Evolutionary conservation across 2,329 filamentous ascomycete species (phyloP).

Genomic region (Dactylonectria estremocensis): DNA sequence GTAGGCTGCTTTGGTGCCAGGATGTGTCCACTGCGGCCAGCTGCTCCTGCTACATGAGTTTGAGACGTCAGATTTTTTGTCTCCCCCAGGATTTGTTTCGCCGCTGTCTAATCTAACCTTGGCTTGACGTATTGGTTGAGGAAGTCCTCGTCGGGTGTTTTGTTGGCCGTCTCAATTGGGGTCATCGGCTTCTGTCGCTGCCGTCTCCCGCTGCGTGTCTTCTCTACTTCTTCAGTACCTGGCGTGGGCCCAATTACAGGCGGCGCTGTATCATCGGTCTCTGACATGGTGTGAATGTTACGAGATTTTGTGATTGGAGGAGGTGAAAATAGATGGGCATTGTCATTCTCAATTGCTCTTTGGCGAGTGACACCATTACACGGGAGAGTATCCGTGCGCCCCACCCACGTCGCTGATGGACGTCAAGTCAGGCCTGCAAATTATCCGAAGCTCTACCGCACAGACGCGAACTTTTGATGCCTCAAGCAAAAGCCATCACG

Average conservation of each 20-base stretch:
- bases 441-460: constrained; percentile 31
- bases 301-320: not conserved
- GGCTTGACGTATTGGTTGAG: constrained; percentile 63
- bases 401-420: not conserved
- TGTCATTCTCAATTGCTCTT: not conserved
- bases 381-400: not conserved
- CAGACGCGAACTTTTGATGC: constrained; percentile 34
- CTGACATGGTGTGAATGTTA: constrained; percentile 28
- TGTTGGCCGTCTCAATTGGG: constrained; percentile 65
- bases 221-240: constrained; percentile 22
- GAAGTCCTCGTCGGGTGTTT: constrained; percentile 64
- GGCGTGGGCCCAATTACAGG: not conserved
- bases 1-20: constrained; percentile 59
- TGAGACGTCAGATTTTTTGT: constrained; percentile 6
- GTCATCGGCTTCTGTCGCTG: constrained; percentile 42
- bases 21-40: constrained; percentile 67
- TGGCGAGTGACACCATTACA: constrained; percentile 13
- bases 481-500: constrained; percentile 35
- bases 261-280: constrained; percentile 4
- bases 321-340: constrained; percentile 3
- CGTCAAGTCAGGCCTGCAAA: not conserved
- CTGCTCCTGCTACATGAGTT: constrained; percentile 35
- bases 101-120: constrained; percentile 53
- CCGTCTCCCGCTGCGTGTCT: constrained; percentile 31
- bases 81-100: not conserved